Conservation (phyloP, 2,329 filamentous ascomycete genomes). For the Fusarium lateritium region DNA sequence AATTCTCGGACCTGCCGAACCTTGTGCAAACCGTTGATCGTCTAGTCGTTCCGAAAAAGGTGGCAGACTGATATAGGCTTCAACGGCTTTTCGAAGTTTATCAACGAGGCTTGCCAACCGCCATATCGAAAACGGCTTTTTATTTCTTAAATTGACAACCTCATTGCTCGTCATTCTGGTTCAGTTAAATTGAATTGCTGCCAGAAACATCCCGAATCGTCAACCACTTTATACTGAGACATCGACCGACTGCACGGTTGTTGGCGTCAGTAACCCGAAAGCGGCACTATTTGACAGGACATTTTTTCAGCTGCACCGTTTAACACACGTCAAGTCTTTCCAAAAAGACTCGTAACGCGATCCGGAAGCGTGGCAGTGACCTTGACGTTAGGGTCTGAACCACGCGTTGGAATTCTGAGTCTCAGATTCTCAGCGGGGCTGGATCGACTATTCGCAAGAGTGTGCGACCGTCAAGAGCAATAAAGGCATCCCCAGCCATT, state of each 20-base stretch:
- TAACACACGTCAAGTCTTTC: constrained; percentile 27
- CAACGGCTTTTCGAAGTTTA: constrained; percentile 32
- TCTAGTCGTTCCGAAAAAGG: constrained; percentile 22
- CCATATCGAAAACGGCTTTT: constrained; percentile 17
- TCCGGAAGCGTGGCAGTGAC: constrained; percentile 45
- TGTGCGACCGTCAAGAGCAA: constrained; percentile 36
- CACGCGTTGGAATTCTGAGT: constrained; percentile 49
- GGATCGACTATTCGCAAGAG: constrained; percentile 32
- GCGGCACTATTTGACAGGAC: constrained; percentile 38
- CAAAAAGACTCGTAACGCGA: constrained; percentile 37
- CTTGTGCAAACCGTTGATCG: constrained; percentile 31
- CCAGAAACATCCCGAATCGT: constrained; percentile 25
- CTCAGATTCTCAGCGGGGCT: constrained; percentile 49
- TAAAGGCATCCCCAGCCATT: constrained; percentile 47
- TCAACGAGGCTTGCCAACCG: constrained; percentile 28
- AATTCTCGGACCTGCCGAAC: constrained; percentile 14
- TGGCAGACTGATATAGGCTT: constrained; percentile 25
- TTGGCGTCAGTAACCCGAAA: constrained; percentile 33
- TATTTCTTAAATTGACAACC: constrained; percentile 10
- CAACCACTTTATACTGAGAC: constrained; percentile 47
- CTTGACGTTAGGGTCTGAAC: constrained; percentile 34
- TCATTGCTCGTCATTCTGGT: constrained; percentile 15
- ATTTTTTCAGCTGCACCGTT: constrained; percentile 40
- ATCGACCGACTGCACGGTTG: constrained; percentile 34
- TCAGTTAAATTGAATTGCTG: constrained; percentile 29